Evolutionary conservation across 768 basidiomycete genomes (phyloP), one percentile per base, ranked within the genome.

Genomic region (Psilocybe subaeruginosa): DNA sequence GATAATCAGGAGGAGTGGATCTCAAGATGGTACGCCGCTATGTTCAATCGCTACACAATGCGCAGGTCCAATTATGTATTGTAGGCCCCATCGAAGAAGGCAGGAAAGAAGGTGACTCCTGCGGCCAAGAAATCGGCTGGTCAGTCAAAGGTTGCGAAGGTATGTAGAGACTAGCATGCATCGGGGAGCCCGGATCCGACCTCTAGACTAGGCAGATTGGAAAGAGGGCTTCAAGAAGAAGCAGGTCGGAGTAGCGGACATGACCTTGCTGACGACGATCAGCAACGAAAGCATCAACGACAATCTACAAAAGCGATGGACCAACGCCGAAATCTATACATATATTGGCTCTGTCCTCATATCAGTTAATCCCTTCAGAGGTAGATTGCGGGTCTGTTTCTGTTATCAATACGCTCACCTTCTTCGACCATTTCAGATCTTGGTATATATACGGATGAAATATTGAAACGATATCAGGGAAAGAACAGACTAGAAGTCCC

Each of bases 171-270:
- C 31, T 27, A 45, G 27, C 52, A 30, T 56, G 53, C 48, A 35
- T 53, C 35, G 6, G 41, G 48, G 49, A 39, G 51, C 45, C 41
- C 41, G 39, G 39, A 39, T 61, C 60, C 64, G 48, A 68, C 49
- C 54, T 59, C 14, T n/a, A 57, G 43, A 23, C 56, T 65, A 99
- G 96, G 97, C 97, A 52, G 97, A 99, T 74, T 99, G 97, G 97
- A 97, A 97, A 77, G 97, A 99, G 71, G 95, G 96, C 4, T 99
- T 99, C 84, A 97, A 97, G 89, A 99, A 98, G 89, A 98, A 98
- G 79, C 91, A 93, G 76, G 90, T 96, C 63, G 97, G 97, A 58
- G 97, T 99, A 60, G 89, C 93, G 46, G 97, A 99, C 82, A 99
- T 99, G 97, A 99, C 97, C 8, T 80, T 99, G 63, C 80, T 99